Evolutionary conservation across 257 asterid species (phyloP).

Genomic region (Fraxinus anomala): DNA sequence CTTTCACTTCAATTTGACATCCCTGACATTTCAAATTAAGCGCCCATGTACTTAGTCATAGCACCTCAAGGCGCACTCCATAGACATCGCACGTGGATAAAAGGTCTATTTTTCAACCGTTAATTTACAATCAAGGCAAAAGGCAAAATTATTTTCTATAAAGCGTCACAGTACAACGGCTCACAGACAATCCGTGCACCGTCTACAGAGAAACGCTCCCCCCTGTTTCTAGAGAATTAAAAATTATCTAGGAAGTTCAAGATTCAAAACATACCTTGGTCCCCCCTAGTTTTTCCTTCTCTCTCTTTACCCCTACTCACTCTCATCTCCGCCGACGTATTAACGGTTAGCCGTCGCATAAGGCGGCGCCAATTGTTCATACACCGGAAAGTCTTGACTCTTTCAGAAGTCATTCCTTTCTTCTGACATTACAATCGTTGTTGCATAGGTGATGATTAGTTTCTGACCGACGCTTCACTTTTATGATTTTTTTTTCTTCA

Average conservation of each 20-base stretch:
- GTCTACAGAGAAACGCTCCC: constrained; percentile 24
- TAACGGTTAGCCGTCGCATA: constrained; percentile 52
- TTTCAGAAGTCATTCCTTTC: constrained; percentile 7
- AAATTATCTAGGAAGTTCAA: background rate
- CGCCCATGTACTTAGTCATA: no score
- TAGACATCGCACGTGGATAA: background rate
- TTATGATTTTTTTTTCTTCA: background rate
- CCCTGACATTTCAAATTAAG: no score
- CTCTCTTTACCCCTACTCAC: constrained; percentile 21
- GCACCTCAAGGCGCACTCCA: background rate
- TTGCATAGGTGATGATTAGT: constrained; percentile 7
- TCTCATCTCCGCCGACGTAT: constrained; percentile 29
- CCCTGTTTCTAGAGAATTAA: background rate
- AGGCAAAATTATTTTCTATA: background rate
- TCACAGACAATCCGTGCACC: constrained; percentile 33
- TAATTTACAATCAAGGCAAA: background rate
- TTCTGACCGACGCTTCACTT: constrained; percentile 11
- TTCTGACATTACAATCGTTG: constrained; percentile 11
- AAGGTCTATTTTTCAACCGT: background rate
- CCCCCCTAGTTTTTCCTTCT: constrained; percentile 16
- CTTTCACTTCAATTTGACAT: no score
- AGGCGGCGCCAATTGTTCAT: constrained; percentile 32
- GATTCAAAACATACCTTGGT: constrained; percentile 9
- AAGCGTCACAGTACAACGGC: background rate
- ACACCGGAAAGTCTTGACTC: constrained; percentile 6